Evolutionary conservation across 805 yeast genomes (phyloP).

Genomic region (Metschnikowia hibisci): DNA sequence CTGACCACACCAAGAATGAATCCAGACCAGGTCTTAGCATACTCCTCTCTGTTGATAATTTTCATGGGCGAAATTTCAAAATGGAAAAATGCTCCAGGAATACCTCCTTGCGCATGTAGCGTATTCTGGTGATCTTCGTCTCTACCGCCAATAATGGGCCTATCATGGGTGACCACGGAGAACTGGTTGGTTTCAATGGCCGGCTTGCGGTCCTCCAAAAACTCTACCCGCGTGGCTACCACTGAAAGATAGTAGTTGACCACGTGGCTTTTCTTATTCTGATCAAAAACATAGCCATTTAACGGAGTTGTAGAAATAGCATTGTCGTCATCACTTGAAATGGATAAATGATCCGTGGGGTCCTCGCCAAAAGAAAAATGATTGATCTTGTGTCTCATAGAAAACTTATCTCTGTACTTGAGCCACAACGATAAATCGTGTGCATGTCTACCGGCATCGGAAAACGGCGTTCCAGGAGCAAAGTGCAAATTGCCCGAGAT

Average conservation of each 20-base stretch:
- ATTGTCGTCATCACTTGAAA: constrained; percentile 19
- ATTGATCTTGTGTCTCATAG: constrained; percentile 73
- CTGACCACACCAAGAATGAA: constrained; percentile 80
- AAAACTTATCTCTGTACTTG: constrained; percentile 52
- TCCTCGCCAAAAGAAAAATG: constrained; percentile 82
- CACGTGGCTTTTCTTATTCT: constrained; percentile 54
- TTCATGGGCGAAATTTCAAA: constrained; percentile 93
- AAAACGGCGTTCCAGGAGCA: constrained; percentile 86
- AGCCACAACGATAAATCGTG: constrained; percentile 81
- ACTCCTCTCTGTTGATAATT: constrained; percentile 77
- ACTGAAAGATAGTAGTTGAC: constrained; percentile 82
- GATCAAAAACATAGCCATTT: constrained; percentile 45
- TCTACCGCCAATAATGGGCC: constrained; percentile 81
- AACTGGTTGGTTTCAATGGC: constrained; percentile 81
- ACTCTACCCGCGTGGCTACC: constrained; percentile 84
- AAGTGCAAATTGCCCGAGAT: constrained; percentile 90
- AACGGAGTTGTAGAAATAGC: constrained; percentile 59
- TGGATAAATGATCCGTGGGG: constrained; percentile 30
- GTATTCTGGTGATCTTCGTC: constrained; percentile 92
- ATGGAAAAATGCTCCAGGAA: constrained; percentile 82
- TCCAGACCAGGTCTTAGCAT: constrained; percentile 74
- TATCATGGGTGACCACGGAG: constrained; percentile 80
- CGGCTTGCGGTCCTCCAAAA: constrained; percentile 44
- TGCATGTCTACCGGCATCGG: constrained; percentile 57
- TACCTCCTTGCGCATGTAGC: constrained; percentile 75